phyloP scores from a whole-genome alignment of 2,329 filamentous ascomycete species.

The Claviceps citrina region DNA sequence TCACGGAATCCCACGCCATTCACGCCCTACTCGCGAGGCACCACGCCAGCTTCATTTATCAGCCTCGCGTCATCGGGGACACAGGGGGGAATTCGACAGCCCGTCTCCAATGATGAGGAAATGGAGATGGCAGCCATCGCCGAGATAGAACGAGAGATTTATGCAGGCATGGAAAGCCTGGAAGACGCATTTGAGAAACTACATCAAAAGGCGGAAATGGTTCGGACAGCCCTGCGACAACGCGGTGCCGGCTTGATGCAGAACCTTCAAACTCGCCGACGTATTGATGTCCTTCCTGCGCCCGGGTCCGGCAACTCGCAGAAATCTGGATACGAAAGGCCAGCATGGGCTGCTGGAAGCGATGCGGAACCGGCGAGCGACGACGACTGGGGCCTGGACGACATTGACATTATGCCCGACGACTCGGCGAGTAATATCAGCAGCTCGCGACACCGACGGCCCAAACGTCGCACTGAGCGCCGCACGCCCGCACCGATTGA shows the following conservation, averaged over 20 bases:
- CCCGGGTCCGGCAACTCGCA: slow-evolving; percentile 31
- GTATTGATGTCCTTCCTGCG: slow-evolving; percentile 38
- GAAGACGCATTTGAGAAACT: slow-evolving; percentile 88
- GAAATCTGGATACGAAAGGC: slow-evolving; percentile 29
- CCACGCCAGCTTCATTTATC: slow-evolving; percentile 45
- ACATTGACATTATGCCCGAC: slow-evolving; percentile 54
- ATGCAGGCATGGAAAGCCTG: slow-evolving; percentile 80
- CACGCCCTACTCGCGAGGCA: slow-evolving; percentile 36
- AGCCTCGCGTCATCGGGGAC: slow-evolving; percentile 36
- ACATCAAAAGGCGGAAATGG: slow-evolving; percentile 69
- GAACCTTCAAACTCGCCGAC: slow-evolving; percentile 44
- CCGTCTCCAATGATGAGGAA: slow-evolving; percentile 84
- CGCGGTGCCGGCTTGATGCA: slow-evolving; percentile 62
- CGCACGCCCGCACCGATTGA: slow-evolving; percentile 59
- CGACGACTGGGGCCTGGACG: slow-evolving; percentile 42
- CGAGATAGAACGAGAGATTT: slow-evolving; percentile 87
- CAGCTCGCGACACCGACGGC: slow-evolving; percentile 50
- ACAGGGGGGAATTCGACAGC: slow-evolving; percentile 28
- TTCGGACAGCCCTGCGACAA: slow-evolving; percentile 65
- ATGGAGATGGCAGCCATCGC: slow-evolving; percentile 80
- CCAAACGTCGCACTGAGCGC: slow-evolving; percentile 52
- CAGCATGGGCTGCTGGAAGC: slow-evolving; percentile 22
- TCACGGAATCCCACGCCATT: slow-evolving; percentile 34
- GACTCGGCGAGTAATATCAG: slow-evolving; percentile 71
- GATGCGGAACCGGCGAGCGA: slow-evolving; percentile 37